Percentiles rank a stretch among this genome's conserved stretches.
phyloP scores from a whole-genome alignment of 2,329 filamentous ascomycete species.

The Fusarium mexicanum region DNA sequence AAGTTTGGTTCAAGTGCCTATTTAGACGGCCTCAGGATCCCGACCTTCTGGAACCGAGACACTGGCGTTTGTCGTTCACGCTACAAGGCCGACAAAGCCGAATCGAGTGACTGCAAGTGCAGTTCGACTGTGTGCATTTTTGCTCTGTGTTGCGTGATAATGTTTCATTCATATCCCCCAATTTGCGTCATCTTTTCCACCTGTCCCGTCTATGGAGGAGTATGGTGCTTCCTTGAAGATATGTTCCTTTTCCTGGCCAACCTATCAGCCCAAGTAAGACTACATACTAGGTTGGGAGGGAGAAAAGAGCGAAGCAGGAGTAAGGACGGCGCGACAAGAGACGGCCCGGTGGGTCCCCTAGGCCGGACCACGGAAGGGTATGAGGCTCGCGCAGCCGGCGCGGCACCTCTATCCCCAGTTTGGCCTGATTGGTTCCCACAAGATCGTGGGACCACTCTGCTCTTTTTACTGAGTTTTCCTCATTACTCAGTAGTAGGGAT shows the following conservation, averaged over 20 bases:
- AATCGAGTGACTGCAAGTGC: background rate
- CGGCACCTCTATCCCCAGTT: background rate
- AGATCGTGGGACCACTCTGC: constrained; percentile 14
- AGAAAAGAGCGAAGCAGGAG: background rate
- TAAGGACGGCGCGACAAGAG: background rate
- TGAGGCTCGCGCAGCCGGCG: constrained; percentile 13
- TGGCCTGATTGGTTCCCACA: constrained; percentile 4
- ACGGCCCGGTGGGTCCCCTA: constrained; percentile 1
- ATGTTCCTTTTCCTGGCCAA: background rate
- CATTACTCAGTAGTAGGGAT: background rate
- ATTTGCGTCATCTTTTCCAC: background rate
- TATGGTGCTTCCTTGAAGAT: background rate
- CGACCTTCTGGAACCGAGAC: constrained; percentile 26
- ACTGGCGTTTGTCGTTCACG: constrained; percentile 24
- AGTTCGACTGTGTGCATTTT: background rate
- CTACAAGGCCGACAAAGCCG: constrained; percentile 8
- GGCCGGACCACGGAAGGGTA: constrained; percentile 15
- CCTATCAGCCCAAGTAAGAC: background rate
- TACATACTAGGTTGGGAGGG: background rate
- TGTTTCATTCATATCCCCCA: background rate
- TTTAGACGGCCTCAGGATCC: constrained; percentile 1
- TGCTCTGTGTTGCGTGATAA: background rate
- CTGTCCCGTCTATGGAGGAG: background rate
- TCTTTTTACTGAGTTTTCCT: background rate
- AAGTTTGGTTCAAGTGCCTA: background rate